Percentiles rank a stretch among this genome's conserved stretches.
phyloP scores from a whole-genome alignment of 2,329 filamentous ascomycete species.

The Aspergillus brasiliensis region DNA sequence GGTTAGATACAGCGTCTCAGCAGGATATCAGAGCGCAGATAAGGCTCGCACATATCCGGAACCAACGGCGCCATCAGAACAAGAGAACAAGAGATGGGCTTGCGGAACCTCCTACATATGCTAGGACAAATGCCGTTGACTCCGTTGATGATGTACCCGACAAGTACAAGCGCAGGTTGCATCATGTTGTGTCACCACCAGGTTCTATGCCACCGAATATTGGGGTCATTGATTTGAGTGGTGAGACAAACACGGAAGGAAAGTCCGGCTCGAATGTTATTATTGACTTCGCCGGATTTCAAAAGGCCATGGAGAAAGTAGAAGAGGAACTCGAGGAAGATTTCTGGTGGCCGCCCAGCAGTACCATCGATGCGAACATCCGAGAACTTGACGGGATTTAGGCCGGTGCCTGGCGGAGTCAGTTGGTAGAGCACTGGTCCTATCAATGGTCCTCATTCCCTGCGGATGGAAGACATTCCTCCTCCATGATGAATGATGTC shows the following conservation, averaged over 20 bases:
- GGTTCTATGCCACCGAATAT: slow-evolving; percentile 12
- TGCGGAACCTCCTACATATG: background rate
- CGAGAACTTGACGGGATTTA: slow-evolving; percentile 13
- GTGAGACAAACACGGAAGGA: slow-evolving; percentile 24
- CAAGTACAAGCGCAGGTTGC: slow-evolving; percentile 9
- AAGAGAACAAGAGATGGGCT: slow-evolving; percentile 23
- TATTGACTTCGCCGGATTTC: background rate
- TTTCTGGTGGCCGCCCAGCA: slow-evolving; percentile 42
- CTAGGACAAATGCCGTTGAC: slow-evolving; percentile 17
- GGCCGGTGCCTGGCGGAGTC: background rate
- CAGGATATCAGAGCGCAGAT: slow-evolving; percentile 26
- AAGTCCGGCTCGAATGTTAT: background rate
- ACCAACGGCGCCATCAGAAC: slow-evolving; percentile 19
- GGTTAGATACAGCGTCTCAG: slow-evolving; percentile 22
- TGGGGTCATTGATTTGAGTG: slow-evolving; percentile 33
- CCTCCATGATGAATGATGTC: background rate
- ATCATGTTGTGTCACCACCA: background rate
- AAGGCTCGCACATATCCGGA: slow-evolving; percentile 32
- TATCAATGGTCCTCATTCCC: too few species aligned
- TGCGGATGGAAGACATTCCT: too few species aligned
- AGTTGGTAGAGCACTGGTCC: too few species aligned
- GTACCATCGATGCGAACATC: slow-evolving; percentile 35
- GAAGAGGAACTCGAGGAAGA: slow-evolving; percentile 35
- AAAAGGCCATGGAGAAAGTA: slow-evolving; percentile 6
- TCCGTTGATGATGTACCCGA: slow-evolving; percentile 22